Evolutionary conservation across 2,329 filamentous ascomycete species (phyloP).

Genomic region (Byssochlamys sp.): DNA sequence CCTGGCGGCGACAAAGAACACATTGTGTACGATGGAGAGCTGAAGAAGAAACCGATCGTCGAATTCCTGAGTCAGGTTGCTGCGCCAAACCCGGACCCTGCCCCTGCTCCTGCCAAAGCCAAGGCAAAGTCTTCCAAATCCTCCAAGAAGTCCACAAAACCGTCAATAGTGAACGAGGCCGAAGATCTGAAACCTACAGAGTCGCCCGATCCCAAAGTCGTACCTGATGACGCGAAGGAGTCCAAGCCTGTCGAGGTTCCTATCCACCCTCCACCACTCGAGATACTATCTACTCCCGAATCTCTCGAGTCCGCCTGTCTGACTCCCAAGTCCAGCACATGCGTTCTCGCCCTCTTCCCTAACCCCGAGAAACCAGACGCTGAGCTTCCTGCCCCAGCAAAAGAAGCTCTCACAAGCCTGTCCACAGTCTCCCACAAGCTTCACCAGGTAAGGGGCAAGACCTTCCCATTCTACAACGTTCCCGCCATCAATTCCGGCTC

Average conservation of each 20-base stretch:
- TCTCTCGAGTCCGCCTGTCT: conserved; percentile 65
- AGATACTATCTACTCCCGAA: conserved; percentile 53
- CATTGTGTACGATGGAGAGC: conserved; percentile 66
- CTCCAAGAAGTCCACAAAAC: conserved; percentile 31
- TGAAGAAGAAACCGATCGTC: conserved; percentile 75
- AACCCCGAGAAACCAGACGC: conserved; percentile 42
- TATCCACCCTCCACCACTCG: conserved; percentile 53
- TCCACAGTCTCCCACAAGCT: conserved; percentile 70
- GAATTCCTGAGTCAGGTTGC: conserved; percentile 73
- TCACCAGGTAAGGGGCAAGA: conserved; percentile 49
- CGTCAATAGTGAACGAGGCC: conserved; percentile 38
- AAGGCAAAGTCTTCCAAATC: conserved; percentile 10
- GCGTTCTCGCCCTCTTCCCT: conserved; percentile 66
- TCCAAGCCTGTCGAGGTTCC: conserved; percentile 40
- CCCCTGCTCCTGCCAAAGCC: conserved; percentile 48
- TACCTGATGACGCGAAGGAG: conserved; percentile 24
- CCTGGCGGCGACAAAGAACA: conserved; percentile 60
- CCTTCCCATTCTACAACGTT: conserved; percentile 78
- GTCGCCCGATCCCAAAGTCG: conserved; percentile 43
- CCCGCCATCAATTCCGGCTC: conserved; percentile 53
- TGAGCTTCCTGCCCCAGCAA: conserved; percentile 32
- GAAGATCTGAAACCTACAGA: conserved; percentile 38
- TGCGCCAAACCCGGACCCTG: conserved; percentile 67
- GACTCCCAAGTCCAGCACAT: conserved; percentile 65
- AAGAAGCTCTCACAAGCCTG: conserved; percentile 54